Evolutionary conservation across 2,329 filamentous ascomycete genomes (phyloP).

Genomic region (Parastagonospora avenae): DNA sequence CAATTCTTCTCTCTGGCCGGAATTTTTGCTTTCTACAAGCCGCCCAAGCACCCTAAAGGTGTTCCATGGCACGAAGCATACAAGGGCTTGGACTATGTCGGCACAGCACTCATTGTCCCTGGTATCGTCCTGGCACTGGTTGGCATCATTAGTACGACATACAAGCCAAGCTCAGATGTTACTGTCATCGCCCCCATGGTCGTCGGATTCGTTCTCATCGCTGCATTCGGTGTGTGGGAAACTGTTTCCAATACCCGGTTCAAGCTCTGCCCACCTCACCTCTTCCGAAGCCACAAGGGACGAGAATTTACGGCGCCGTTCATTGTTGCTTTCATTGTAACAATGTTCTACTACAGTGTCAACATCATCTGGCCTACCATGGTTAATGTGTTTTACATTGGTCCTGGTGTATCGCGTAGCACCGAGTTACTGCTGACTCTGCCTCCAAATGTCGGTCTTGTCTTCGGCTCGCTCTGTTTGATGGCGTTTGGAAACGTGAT

Average conservation of each 20-base stretch:
- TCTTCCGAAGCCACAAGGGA: conserved; percentile 54
- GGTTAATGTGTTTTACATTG: conserved; percentile 54
- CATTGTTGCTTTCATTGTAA: conserved; percentile 54
- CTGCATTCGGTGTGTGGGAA: conserved; percentile 45
- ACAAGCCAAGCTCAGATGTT: conserved; percentile 25
- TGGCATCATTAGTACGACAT: conserved; percentile 43
- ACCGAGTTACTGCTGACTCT: conserved; percentile 49
- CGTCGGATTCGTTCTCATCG: conserved; percentile 40
- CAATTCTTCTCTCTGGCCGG: conserved; percentile 28
- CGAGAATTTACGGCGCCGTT: conserved; percentile 56
- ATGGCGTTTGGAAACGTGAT: conserved; percentile 51
- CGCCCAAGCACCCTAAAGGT: conserved; percentile 36
- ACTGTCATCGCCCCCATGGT: conserved; percentile 40
- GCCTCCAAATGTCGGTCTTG: conserved; percentile 55
- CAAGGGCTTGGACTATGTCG: conserved; percentile 40
- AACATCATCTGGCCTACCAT: conserved; percentile 56
- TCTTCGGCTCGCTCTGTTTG: conserved; percentile 50
- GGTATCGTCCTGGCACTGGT: conserved; percentile 34
- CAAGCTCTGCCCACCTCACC: conserved; percentile 46
- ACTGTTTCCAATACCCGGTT: conserved; percentile 30
- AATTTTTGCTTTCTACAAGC: conserved; percentile 27
- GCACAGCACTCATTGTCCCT: conserved; percentile 33
- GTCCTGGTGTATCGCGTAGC: conserved; percentile 33
- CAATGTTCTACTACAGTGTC: conserved; percentile 60
- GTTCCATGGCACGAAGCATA: conserved; percentile 28